These are phyloP conservation scores for Phaeodactylum tricornutum DNA, from an alignment of 108 stramenopile genomes.

Conservation along the genomic window DNA sequence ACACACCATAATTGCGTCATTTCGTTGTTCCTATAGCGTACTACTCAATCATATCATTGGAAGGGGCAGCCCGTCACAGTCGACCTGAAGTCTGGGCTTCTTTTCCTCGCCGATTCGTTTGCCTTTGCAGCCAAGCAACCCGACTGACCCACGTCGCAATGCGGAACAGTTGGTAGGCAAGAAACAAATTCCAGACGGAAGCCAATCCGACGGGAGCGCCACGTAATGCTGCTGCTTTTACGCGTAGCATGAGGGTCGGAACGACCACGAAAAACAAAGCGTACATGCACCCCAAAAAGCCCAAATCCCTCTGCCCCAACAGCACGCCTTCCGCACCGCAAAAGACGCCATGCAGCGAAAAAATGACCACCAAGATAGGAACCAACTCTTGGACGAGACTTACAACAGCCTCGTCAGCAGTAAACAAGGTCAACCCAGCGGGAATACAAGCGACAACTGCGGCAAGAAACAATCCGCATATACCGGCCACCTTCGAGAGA, in stretches of 20 bases:
- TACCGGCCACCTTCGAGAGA: slow-evolving; percentile 5
- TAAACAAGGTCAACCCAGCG: slow-evolving; percentile 43
- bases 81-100: too few relatives aligned
- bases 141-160: slow-evolving; percentile 2
- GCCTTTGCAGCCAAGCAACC: not conserved
- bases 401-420: slow-evolving; percentile 54
- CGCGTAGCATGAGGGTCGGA: slow-evolving; percentile 62
- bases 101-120: not conserved
- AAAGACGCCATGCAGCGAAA: slow-evolving; percentile 45
- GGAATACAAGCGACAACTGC: slow-evolving; percentile 22
- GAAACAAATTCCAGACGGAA: slow-evolving; percentile 62
- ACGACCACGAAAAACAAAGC: slow-evolving; percentile 54
- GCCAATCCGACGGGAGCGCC: slow-evolving; percentile 40
- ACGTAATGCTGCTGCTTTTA: slow-evolving; percentile 48
- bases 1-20: too few relatives aligned
- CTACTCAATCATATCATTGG: too few relatives aligned
- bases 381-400: slow-evolving; percentile 46
- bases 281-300: slow-evolving; percentile 62
- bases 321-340: slow-evolving; percentile 14
- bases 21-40: too few relatives aligned
- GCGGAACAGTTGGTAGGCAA: slow-evolving; percentile 57
- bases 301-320: slow-evolving; percentile 72
- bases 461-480: slow-evolving; percentile 2
- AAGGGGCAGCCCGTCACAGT: slow-evolving; percentile 6
- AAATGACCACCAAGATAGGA: slow-evolving; percentile 44